Conservation (phyloP, 179 eudicot species). For the Spergularia azorica region DNA sequence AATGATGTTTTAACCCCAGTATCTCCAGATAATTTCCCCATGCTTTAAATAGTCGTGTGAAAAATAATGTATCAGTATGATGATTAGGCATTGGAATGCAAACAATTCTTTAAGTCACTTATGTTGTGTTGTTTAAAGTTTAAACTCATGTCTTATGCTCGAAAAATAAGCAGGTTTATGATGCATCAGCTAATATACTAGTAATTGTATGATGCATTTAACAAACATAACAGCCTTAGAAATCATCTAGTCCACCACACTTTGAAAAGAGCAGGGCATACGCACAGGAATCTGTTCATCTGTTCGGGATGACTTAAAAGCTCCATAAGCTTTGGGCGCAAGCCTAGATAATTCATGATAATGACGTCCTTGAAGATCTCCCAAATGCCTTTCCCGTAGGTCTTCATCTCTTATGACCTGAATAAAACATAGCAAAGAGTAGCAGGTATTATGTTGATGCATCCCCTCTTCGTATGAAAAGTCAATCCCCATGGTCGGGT, state of each 20-base stretch:
- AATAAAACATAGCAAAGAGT: conserved; percentile 3
- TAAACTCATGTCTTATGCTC: not conserved
- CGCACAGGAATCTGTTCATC: conserved; percentile 78
- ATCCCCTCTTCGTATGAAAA: not conserved
- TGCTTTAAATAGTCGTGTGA: not conserved
- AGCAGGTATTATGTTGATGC: conserved; percentile 6
- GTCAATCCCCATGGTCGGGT: conserved; percentile 5
- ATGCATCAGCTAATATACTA: not conserved
- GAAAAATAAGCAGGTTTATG: not conserved
- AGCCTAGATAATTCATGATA: conserved; percentile 50
- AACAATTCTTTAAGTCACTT: not conserved
- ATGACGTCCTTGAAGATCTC: conserved; percentile 81
- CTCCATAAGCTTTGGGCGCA: conserved; percentile 60
- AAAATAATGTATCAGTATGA: not conserved
- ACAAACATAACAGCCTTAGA: not conserved
- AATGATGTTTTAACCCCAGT: not conserved
- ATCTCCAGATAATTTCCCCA: not conserved
- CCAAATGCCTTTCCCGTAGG: conserved; percentile 84
- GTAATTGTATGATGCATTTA: not conserved
- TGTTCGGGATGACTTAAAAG: conserved; percentile 49
- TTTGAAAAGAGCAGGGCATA: conserved; percentile 10
- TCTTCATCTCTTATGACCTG: conserved; percentile 68
- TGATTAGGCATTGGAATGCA: not conserved
- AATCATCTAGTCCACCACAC: not conserved
- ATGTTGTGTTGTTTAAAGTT: not conserved